Base-by-base conservation (phyloP, 768 basidiomycete species). In the Auriscalpium vulgare region DNA sequence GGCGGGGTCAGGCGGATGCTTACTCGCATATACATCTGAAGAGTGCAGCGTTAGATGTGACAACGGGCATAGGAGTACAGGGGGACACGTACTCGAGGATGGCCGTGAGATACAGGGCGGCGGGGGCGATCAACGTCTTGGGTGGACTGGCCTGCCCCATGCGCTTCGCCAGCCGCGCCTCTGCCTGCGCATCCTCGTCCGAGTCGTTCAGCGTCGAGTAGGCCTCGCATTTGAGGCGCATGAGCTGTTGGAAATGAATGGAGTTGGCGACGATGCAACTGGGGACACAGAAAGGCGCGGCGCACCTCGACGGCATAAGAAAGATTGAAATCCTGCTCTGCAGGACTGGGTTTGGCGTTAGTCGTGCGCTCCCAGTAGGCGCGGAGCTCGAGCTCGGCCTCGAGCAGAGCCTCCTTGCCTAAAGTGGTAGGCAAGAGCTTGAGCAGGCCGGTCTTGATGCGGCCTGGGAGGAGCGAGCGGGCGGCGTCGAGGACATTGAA, bases 381-480 rank as follows among this genome's bases (percentile, higher is more conserved):
- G 65, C 91, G 79, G 47, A 97, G 69, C 68, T 97, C 95, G 45
- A 97, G 77, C 66, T 97, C 95, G 0, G 95, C 95, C 71, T 97
- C 95, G 50, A 94, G 74, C 16, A 95, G 75, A 3, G 93, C 93
- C 67, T 94, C 90, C 72, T 97, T 92, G 49, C 93, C 95, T 47
- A 97, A 77, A 51, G 83, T 77, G 6, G 87, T 91, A 8, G 91
- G 87, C 34, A 93, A 73, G 43, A 88, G 74, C 65, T 78, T 84
- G 56, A 88, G 77, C 40, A 93, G 71, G 56, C 84, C 84, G 2
- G 80, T 76, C 62, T 88, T 84, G 55, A 95, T 76, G 58, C 81
- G 82, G 56, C 91, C 82, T 8, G 90, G 88, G 23, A 80, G 73
- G 47, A 94, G 74, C 36, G 89, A 87, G 60, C 81, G 76, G 7